Evolutionary conservation across 225 moss, liverwort and hornwort species (phyloP), one percentile per base, ranked within the genome.

Genomic region (Asterella californica): DNA sequence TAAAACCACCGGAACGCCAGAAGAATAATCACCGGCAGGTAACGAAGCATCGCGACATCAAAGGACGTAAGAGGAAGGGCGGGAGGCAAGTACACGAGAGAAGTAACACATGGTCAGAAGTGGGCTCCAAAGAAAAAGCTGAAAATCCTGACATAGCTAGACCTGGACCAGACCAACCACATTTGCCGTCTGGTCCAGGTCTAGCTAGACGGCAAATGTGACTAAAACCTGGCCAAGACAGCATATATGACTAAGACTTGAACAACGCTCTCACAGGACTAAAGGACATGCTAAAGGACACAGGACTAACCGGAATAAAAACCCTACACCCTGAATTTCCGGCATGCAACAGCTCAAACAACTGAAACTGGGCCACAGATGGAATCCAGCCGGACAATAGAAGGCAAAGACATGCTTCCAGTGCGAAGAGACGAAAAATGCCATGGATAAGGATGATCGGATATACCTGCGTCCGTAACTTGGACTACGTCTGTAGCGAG

Each of bases 401-500:
- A 21, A 19, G 10, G 9, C 57, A 61, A 21, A 10, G 21, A n/a
- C 60, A 61, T 61, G 2, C 22, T 19, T n/a, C 60, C 21, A 3
- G 5, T 9, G 60, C n/a, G 5, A 4, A 61, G 22, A 61, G 3
- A 61, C 60, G 22, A 9, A 42, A 22, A 47, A 14, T 4, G 48
- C 11, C 25, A 55, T n/a, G 21, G 18, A 63, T 33, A 32, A 11
- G 10, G 15, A 62, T 8, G 63, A 42, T 37, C 17, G 11, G 83
- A 84, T 90, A 80, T 85, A 97, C 97, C 91, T 84, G 75, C 97
- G 93, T 22, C 97, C 97, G 54, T 97, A 97, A 81, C 97, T 97
- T 73, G 97, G 97, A 83, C 97, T 97, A 36, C 97, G 93, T 65
- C 97, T 93, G 74, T 97, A 94, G 81, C 97, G 93, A 81, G 97